Base-by-base conservation (phyloP, 306 rosid genomes). In the Acacia crassicarpa region DNA sequence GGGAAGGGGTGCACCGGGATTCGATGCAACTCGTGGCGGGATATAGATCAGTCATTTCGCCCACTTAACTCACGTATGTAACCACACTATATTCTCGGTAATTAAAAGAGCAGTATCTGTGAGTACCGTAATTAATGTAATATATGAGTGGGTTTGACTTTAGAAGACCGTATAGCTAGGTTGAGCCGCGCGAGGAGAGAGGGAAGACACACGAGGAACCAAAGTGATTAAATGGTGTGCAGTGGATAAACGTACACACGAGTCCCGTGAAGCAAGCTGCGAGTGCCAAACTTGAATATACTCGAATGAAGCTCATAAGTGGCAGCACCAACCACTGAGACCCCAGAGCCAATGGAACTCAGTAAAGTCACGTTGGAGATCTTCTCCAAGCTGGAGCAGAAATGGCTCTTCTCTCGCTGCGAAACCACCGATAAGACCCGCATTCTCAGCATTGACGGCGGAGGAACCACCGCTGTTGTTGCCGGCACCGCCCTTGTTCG, bases 401-500 rank as follows among this genome's bases (percentile, higher is more conserved):
- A 92, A 87, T 96, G 99, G 98, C 98, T 96, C 68, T 93, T 98
- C 68, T 93, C 99, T 7, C 97, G 92, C 86, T 88, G 88, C 58
- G 87, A 93, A 76, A 45, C 81, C 46, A 35, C 87, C 45, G 83
- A 79, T 84, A 93, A 89, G 91, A 90, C 91, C 75, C 94, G 97
- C 83, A 90, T 96, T 80, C 98, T 96, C 76, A 88, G 97, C 85
- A 96, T 96, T 75, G 99, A 96, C 84, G 99, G 99, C 44, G 98
- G 99, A 2, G 97, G 94, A 62, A 92, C 92, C 79, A 75, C 93
- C 65, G 88, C 80, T 89, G 77, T 86, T 84, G 98, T 96, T 6
- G 92, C 97, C 79, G 98, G 94, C 1, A 87, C 92, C 0, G 62
- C 98, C 14, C 90, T 96, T 11, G 45, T 96, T 61, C 91, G 86